Conservation (phyloP, 257 asterid genomes). For the Rauvolfia tetraphylla region DNA sequence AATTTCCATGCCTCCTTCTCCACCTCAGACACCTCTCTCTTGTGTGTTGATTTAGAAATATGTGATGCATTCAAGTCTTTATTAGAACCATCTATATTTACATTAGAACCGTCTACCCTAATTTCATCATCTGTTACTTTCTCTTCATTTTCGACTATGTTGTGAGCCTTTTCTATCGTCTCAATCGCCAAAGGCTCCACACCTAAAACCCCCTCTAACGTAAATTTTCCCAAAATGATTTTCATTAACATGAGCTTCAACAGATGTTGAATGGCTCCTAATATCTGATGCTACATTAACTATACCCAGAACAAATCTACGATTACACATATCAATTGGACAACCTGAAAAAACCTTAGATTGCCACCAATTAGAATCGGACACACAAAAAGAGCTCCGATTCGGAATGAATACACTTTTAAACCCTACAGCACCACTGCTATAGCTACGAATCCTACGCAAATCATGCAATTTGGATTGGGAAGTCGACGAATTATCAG, state of each 20-base stretch:
- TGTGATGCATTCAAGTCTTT: conserved; percentile 21
- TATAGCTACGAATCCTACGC: conserved; percentile 17
- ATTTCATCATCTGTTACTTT: conserved; percentile 10
- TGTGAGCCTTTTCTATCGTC: conserved; percentile 32
- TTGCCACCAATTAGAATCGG: conserved; percentile 53
- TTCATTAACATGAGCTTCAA: conserved; percentile 43
- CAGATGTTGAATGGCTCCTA: conserved; percentile 58
- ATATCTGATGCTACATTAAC: conserved; percentile 60
- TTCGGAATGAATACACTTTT: conserved; percentile 34
- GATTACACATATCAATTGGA: conserved; percentile 23
- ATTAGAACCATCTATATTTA: conserved; percentile 23
- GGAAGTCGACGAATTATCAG: conserved; percentile 40
- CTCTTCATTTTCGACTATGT: conserved; percentile 20
- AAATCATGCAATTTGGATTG: conserved; percentile 30
- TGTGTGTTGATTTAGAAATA: conserved; percentile 27
- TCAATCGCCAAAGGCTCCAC: conserved; percentile 56
- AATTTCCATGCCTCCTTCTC: conserved; percentile 76
- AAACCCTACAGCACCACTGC: conserved; percentile 29
- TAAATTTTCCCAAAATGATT: conserved; percentile 58
- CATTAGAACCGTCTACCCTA: conserved; percentile 23
- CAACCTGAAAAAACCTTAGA: conserved; percentile 35
- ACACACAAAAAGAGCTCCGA: conserved; percentile 44
- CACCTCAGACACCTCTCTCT: conserved; percentile 41
- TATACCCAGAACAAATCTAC: conserved; percentile 26
- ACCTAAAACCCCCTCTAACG: conserved; percentile 53